Evolutionary conservation across 2,329 filamentous ascomycete genomes (phyloP).

Genomic region (Furcasterigmium furcatum): DNA sequence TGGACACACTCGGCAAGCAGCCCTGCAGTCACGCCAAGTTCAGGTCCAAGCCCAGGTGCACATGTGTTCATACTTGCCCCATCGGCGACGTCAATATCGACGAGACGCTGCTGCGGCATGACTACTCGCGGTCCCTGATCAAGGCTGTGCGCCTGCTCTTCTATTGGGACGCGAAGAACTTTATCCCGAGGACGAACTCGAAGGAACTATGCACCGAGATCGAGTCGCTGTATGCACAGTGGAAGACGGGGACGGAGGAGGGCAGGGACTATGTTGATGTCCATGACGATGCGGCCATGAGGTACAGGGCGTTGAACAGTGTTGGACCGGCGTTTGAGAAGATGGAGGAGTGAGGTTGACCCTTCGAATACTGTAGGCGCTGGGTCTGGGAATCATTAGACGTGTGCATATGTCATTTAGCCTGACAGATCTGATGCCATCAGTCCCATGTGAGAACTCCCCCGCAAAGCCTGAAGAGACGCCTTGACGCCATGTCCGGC

Average conservation of each 20-base stretch:
- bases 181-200: not conserved
- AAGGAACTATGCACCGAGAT: constrained; percentile 10
- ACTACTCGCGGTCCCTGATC: constrained; percentile 22
- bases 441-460: too few relatives aligned
- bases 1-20: not conserved
- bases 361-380: too few relatives aligned
- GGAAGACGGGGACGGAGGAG: constrained; percentile 24
- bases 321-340: not conserved
- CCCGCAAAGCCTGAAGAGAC: too few relatives aligned
- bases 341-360: too few relatives aligned
- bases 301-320: constrained; percentile 7
- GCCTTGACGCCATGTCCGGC: too few relatives aligned
- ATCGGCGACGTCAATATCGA: constrained; percentile 25
- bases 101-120: constrained; percentile 16
- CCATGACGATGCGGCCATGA: constrained; percentile 12
- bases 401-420: too few relatives aligned
- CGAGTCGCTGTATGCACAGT: constrained; percentile 21
- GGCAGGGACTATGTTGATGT: constrained; percentile 27
- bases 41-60: constrained; percentile 5
- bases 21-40: constrained; percentile 1
- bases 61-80: constrained; percentile 13
- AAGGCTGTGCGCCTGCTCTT: constrained; percentile 19
- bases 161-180: constrained; percentile 12
- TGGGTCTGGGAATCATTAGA: too few relatives aligned
- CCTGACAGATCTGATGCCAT: too few relatives aligned